Base-by-base conservation (phyloP, 805 yeast species). In the Lachancea cidri region DNA sequence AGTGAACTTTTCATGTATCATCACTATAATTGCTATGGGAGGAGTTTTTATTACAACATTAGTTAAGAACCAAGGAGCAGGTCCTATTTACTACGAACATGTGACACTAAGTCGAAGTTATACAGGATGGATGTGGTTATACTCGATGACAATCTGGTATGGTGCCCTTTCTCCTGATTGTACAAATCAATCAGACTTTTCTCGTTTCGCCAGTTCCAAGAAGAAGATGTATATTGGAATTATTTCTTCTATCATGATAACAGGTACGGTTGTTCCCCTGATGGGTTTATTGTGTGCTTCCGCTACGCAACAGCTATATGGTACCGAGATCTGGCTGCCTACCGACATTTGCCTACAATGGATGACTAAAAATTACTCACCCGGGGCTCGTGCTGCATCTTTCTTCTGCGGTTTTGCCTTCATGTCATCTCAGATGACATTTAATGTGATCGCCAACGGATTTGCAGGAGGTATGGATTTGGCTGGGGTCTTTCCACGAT, bases 51-150 rank as follows among this genome's bases (percentile, higher is more conserved):
- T 64, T 39, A 66, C 62, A 42, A 44, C 66, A 33, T 43, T 64
- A 25, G 45, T 50, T 17, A 45, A 57, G 24, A 62, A 63, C 38
- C 62, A 60, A 38, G 70, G 68, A 25, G 63, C 60, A 4, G 66
- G 68, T 44, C 57, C 54, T 37, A 49, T 53, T 16, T 69, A 57
- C 48, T 57, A 48, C 7, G 57, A 49, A 17, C 47, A 57, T 6
- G 38, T 47, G 25, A 50, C 60, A 17, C 58, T 55, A 33, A 59
- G 54, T 36, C 58, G 50, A 14, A 70, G 66, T 43, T 64, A 56
- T 5, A 51, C 62, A 36, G 71, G 67, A 14, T 67, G 71, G 70
- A 60, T 61, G 29, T 69, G 72, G 69, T 58, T 69, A 11, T 66
- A 69, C 44, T 63, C 64, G 59, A 62, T 68, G 18, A 61, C 68